phyloP scores from a whole-genome alignment of 306 rosid genomes.

The Potentilla sterilis region DNA sequence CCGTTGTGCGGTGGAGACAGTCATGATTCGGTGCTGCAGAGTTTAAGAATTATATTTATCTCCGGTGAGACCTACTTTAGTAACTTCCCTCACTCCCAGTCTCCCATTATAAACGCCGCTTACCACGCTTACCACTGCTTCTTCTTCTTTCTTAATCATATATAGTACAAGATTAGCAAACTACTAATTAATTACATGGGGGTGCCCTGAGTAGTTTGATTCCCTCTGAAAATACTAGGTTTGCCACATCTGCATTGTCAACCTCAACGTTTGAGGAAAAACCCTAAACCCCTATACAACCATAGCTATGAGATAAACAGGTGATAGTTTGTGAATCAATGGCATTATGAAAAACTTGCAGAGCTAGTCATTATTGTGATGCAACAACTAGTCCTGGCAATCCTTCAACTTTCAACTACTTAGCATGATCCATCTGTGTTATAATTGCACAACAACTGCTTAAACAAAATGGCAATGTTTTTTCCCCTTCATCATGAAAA shows the following conservation, averaged over 20 bases:
- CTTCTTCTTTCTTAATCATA: conserved; percentile 4
- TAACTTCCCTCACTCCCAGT: neutral
- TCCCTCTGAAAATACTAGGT: neutral
- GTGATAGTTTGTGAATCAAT: neutral
- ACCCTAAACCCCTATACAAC: neutral
- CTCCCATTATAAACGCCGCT: conserved; percentile 27
- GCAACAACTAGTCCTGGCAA: neutral
- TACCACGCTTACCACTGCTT: conserved; percentile 30
- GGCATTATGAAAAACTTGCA: neutral
- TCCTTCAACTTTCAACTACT: conserved; percentile 25
- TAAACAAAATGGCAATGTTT: neutral
- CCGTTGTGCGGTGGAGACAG: conserved; percentile 38
- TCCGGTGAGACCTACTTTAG: conserved; percentile 20
- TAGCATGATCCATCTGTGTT: conserved; percentile 1
- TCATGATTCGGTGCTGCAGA: conserved; percentile 34
- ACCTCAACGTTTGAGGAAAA: neutral
- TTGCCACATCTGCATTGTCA: conserved; percentile 8
- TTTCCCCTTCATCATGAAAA: neutral
- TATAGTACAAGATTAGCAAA: neutral
- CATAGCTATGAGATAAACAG: neutral
- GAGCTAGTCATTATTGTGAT: conserved; percentile 1
- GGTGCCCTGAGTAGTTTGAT: neutral
- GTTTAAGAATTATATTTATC: conserved; percentile 16
- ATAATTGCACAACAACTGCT: conserved; percentile 9
- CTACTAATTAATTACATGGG: neutral